Conservation (phyloP, 2,329 filamentous ascomycete species). For the Xylaria sp. region DNA sequence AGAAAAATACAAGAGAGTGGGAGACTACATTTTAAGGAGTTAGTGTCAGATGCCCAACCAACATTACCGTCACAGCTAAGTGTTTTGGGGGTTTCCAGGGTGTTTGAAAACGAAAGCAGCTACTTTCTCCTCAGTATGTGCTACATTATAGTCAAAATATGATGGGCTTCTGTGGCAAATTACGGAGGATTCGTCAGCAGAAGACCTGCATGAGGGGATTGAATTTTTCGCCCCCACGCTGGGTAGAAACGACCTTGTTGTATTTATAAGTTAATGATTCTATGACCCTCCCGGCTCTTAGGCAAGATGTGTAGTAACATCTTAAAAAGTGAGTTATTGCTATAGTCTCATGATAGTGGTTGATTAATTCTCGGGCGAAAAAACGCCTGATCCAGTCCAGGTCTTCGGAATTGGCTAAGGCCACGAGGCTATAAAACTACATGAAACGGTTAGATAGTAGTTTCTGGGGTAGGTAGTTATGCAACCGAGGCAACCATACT, state of each 20-base stretch:
- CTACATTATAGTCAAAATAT: background rate
- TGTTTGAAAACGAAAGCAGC: background rate
- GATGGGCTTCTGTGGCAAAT: background rate
- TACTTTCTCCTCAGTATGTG: background rate
- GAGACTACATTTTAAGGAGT: background rate
- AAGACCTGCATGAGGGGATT: background rate
- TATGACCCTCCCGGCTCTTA: background rate
- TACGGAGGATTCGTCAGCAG: background rate
- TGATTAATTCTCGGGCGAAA: background rate
- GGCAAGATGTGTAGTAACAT: background rate
- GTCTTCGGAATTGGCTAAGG: background rate
- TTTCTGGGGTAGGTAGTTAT: background rate
- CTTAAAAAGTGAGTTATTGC: background rate
- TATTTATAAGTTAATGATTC: background rate
- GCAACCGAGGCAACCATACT: too few relatives aligned
- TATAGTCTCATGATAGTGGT: background rate
- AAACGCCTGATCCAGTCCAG: background rate
- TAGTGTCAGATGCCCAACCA: background rate
- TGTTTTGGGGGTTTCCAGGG: background rate
- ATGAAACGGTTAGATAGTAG: background rate
- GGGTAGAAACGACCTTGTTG: background rate
- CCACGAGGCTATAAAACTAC: background rate
- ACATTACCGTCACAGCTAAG: background rate
- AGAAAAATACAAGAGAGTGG: background rate
- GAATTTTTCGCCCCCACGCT: background rate